Base-by-base conservation (phyloP, 495 filamentous ascomycete genomes). In the Aspergillus ellipticus region DNA sequence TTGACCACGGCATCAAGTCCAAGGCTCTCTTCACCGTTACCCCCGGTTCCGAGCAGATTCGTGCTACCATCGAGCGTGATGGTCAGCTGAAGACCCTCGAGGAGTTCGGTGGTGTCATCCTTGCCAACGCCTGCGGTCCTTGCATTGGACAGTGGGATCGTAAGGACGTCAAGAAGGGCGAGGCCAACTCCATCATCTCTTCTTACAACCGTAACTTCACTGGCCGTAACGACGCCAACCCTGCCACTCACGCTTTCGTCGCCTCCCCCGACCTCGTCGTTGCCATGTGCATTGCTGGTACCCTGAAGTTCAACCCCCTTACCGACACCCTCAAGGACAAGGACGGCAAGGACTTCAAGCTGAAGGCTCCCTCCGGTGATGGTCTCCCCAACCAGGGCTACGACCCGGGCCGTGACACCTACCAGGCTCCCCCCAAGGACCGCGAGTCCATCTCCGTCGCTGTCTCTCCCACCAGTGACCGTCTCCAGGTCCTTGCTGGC, bases 201-300 rank as follows among this genome's bases (percentile, higher is more conserved):
- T 96, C 91, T 41, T 94, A 96, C 84, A 96, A 96, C 85, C 91
- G 94, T 76, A 99, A 99, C 85, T 99, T 99, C 81, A 97, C 93
- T 64, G 94, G 94, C 62, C 92, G 94, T 75, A 98, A 98, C 77
- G 94, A 98, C 66, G 94, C 93, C 64, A 99, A 99, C 82, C 95
- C 94, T 41, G 92, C 94, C 48, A 99, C 94, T 56, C 94, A 97
- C 79, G 88, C 93, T 57, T 99, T 99, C 76, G 95, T 99, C 63
- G 87, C 94, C 64, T 97, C 95, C n/a, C 94, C 94, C 59, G 94
- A 99, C 75, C 80, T 99, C 48, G 92, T 96, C 54, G 90, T 95
- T 41, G 94, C 94, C 62, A 76, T 98, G 82, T 86, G 88, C 60
- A 80, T 96, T 70, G 94, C 94, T 56, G 94, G 94, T 61, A 83